phyloP scores from a whole-genome alignment of 1,284 basidiomycete genomes.

The Apiotrichum brassicae region DNA sequence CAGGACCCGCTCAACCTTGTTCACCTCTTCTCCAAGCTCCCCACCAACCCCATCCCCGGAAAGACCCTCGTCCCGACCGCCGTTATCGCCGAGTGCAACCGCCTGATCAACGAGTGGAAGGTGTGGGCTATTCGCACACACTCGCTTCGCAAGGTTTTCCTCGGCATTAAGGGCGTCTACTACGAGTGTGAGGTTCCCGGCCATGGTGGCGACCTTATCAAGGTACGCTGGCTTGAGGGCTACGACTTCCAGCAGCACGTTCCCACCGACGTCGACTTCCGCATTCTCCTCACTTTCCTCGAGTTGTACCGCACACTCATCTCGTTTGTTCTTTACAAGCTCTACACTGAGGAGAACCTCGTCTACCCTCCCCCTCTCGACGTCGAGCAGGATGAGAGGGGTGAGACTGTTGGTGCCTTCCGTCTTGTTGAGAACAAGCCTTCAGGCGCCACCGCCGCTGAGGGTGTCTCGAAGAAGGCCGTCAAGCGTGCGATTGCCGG shows the following conservation, averaged over 20 bases:
- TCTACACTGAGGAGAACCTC: slow-evolving; percentile 89
- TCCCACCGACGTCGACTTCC: slow-evolving; percentile 91
- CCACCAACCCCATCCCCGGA: slow-evolving; percentile 60
- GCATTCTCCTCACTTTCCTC: slow-evolving; percentile 95
- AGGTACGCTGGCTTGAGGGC: slow-evolving; percentile 86
- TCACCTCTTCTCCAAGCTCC: slow-evolving; percentile 84
- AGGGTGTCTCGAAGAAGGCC: slow-evolving; percentile 40
- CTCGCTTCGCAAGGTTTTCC: slow-evolving; percentile 82
- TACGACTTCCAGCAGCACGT: slow-evolving; percentile 97
- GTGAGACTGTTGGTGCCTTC: slow-evolving; percentile 86
- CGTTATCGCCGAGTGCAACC: slow-evolving; percentile 83
- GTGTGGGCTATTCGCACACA: slow-evolving; percentile 87
- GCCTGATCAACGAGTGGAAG: slow-evolving; percentile 80
- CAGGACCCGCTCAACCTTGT: slow-evolving; percentile 96
- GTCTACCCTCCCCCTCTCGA: slow-evolving; percentile 94
- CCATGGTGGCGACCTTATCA: slow-evolving; percentile 71
- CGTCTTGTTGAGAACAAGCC: slow-evolving; percentile 60
- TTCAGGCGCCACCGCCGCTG: slow-evolving; percentile 28
- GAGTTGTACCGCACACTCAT: slow-evolving; percentile 97
- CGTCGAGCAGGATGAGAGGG: slow-evolving; percentile 72
- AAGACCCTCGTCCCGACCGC: slow-evolving; percentile 66
- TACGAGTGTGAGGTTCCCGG: slow-evolving; percentile 82
- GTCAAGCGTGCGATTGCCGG: slow-evolving; percentile 52
- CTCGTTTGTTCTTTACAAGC: slow-evolving; percentile 93
- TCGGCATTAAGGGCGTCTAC: slow-evolving; percentile 98